Conservation (phyloP, 73 alveolate genomes). For the Paramecium bursaria region DNA sequence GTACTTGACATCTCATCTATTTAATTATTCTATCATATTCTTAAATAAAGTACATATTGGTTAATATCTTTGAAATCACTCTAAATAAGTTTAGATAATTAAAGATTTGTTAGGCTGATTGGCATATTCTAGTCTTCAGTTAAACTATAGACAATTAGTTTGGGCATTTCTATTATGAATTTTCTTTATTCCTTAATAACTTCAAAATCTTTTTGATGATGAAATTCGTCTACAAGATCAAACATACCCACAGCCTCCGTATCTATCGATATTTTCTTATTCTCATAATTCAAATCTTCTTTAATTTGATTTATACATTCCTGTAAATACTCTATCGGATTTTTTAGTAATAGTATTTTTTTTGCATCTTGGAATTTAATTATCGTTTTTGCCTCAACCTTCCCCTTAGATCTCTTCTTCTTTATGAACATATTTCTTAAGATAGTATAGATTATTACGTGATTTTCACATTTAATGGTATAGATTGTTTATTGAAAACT, state of each 20-base stretch:
- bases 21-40: not conserved
- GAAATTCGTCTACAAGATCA: conserved; percentile 8
- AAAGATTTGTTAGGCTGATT: conserved; percentile 10
- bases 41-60: not conserved
- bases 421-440: not conserved
- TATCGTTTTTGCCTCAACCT: not conserved
- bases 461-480: not conserved
- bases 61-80: conserved; percentile 15
- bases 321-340: not conserved
- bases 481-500: not conserved
- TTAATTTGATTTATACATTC: not conserved
- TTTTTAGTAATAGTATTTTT: not conserved
- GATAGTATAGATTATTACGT: not conserved
- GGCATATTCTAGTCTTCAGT: not conserved
- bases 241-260: not conserved
- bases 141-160: conserved; percentile 14
- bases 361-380: not conserved
- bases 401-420: not conserved
- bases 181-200: conserved; percentile 2
- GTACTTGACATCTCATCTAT: conserved; percentile 29
- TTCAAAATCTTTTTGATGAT: conserved; percentile 41
- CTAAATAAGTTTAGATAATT: conserved; percentile 10
- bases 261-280: not conserved
- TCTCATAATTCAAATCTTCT: conserved; percentile 6
- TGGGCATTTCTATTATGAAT: conserved; percentile 23